Conservation (phyloP, 805 yeast genomes). For the Saccharomycopsis selenospora region DNA sequence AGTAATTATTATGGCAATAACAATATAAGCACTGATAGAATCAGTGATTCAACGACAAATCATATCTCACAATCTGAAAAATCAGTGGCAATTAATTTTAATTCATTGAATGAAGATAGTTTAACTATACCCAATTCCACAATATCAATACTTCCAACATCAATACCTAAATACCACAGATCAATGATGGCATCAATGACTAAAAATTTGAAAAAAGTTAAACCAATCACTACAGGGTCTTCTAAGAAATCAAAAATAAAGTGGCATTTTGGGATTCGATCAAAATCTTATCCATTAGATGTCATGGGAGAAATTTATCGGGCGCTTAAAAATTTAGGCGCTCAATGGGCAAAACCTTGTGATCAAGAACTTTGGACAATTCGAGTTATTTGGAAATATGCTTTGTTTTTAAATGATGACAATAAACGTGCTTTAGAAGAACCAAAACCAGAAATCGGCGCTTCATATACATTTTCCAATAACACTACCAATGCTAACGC, state of each 20-base stretch:
- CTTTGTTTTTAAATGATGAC: slow-evolving; percentile 22
- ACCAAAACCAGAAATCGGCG: slow-evolving; percentile 12
- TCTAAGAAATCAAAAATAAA: slow-evolving; percentile 81
- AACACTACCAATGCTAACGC: slow-evolving; percentile 12
- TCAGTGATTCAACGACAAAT: slow-evolving; percentile 8
- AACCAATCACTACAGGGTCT: slow-evolving; percentile 44
- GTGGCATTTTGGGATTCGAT: slow-evolving; percentile 98
- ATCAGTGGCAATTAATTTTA: not conserved
- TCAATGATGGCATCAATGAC: slow-evolving; percentile 61
- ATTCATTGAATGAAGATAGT: not conserved
- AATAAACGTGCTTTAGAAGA: slow-evolving; percentile 2
- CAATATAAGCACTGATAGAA: not conserved
- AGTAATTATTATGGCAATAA: too few species aligned
- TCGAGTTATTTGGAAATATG: slow-evolving; percentile 86
- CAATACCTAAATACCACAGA: slow-evolving; percentile 88
- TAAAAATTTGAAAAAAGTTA: slow-evolving; percentile 28
- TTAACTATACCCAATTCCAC: slow-evolving; percentile 31
- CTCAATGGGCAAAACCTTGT: slow-evolving; percentile 94
- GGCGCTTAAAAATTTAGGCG: slow-evolving; percentile 87
- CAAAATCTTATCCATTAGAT: slow-evolving; percentile 92
- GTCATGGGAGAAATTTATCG: slow-evolving; percentile 98
- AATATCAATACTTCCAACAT: slow-evolving; percentile 87
- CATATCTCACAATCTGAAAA: slow-evolving; percentile 5
- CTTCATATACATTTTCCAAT: slow-evolving; percentile 17
- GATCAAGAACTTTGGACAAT: slow-evolving; percentile 97